Evolutionary conservation across 139 green algal genomes (phyloP), one percentile per base, ranked within the genome.

Genomic region (Chlorella vulgaris): DNA sequence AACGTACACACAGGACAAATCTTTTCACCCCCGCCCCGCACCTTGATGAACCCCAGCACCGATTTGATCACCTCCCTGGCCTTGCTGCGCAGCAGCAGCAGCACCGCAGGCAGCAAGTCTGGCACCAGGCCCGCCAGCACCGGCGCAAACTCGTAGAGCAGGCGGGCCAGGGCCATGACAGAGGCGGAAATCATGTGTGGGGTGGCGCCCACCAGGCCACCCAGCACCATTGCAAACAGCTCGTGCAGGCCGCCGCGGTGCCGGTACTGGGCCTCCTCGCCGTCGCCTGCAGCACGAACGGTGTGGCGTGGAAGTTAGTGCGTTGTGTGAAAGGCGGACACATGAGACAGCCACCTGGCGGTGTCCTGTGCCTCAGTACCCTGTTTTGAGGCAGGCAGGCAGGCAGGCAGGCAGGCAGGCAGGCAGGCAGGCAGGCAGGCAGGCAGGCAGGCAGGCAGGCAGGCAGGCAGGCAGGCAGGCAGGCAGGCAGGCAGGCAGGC

Each of bases 31-130:
- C n/a, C n/a, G n/a, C n/a, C n/a, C n/a, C n/a, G n/a, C 62, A 97
- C 96, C 88, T 99, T 98, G 65, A 95, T 80, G 55, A 98, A 98
- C 31, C 96, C 96, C 66, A 99, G 91, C 74, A 96, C 94, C 13
- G 91, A 70, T 86, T 99, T 98, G 82, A 98, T 85, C 7, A 98
- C 87, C 86, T 99, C 96, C 4, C 96, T 81, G 71, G 84, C 89
- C 81, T 96, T 95, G 76, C 82, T 90, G 65, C 93, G 89, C 70
- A 99, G 89, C 76, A 99, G 91, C 83, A 91, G 85, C 58, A 97
- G 89, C 83, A 97, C 91, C 15, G 94, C 81, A 21, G 95, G 91
- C 76, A 99, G 87, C 77, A 98, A 86, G 36, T 87, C 63, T 1
- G 87, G 83, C 31, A 92, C 86, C 58, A 92, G 43, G 6, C 47